Evolutionary conservation across 2,329 filamentous ascomycete species (phyloP).

Genomic region (Arachnomyces sp.): DNA sequence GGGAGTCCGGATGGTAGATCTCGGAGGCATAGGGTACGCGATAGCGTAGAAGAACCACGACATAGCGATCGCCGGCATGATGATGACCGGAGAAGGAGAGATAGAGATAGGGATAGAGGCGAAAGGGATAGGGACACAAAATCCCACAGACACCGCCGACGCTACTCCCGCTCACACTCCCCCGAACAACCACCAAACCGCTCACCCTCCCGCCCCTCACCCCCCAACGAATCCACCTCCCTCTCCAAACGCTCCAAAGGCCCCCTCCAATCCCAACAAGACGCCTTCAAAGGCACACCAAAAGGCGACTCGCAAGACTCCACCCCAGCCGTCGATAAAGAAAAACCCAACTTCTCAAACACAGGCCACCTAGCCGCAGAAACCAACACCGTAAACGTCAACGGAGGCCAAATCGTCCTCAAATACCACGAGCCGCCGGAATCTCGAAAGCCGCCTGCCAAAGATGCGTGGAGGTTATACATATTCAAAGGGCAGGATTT

Average conservation of each 20-base stretch:
- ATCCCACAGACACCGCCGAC: background rate
- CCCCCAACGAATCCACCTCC: slow-evolving; percentile 20
- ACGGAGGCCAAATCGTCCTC: slow-evolving; percentile 61
- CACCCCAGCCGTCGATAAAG: slow-evolving; percentile 50
- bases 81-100: slow-evolving; percentile 12
- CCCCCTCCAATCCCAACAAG: slow-evolving; percentile 39
- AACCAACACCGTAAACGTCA: slow-evolving; percentile 64
- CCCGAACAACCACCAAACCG: slow-evolving; percentile 2
- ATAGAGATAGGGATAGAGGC: background rate
- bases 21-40: slow-evolving; percentile 21
- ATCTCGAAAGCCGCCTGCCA: slow-evolving; percentile 73
- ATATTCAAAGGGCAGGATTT: slow-evolving; percentile 80
- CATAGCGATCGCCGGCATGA: slow-evolving; percentile 17
- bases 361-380: slow-evolving; percentile 80
- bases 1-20: slow-evolving; percentile 2
- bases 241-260: slow-evolving; percentile 26
- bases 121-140: background rate
- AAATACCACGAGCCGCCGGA: slow-evolving; percentile 96
- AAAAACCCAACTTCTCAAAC: slow-evolving; percentile 77
- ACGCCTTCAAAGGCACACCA: slow-evolving; percentile 31
- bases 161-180: slow-evolving; percentile 3
- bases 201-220: slow-evolving; percentile 6
- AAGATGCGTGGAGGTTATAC: slow-evolving; percentile 79
- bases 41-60: slow-evolving; percentile 17
- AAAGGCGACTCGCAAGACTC: slow-evolving; percentile 21